Percentiles rank a stretch among this genome's conserved stretches.
Conservation (phyloP, 192 early-diverging fungal genomes). For the Coemansia brasiliensis region DNA sequence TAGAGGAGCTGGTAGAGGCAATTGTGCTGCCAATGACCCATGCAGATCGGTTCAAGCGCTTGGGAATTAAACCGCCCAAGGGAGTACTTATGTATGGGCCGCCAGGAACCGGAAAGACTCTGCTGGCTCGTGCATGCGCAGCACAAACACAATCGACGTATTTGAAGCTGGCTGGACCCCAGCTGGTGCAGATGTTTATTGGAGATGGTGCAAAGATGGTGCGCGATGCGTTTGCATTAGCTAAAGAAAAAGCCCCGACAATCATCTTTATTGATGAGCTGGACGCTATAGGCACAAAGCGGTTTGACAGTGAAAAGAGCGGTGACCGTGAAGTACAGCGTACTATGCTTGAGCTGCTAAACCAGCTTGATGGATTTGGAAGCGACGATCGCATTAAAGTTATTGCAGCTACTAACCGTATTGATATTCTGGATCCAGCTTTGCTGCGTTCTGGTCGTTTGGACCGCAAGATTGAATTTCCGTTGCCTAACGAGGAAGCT, state of each 20-base stretch:
- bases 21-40: conserved; percentile 87
- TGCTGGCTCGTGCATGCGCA: conserved; percentile 96
- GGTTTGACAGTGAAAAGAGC: conserved; percentile 95
- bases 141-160: conserved; percentile 95
- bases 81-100: conserved; percentile 84
- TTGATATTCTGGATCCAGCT: conserved; percentile 90
- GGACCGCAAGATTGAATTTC: conserved; percentile 94
- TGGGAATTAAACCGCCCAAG: conserved; percentile 87
- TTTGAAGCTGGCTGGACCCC: conserved; percentile 94
- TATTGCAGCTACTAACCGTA: conserved; percentile 98
- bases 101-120: conserved; percentile 85
- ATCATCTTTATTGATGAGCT: conserved; percentile 99
- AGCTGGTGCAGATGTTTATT: conserved; percentile 98
- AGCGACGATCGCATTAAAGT: conserved; percentile 97
- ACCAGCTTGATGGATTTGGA: conserved; percentile 96
- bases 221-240: conserved; percentile 93
- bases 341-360: conserved; percentile 98
- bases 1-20: conserved; percentile 84
- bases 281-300: conserved; percentile 98
- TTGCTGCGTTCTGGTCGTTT: conserved; percentile 84
- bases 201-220: conserved; percentile 98
- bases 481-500: conserved; percentile 88
- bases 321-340: conserved; percentile 98
- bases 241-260: conserved; percentile 97
- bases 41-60: conserved; percentile 79